A percentile compares a stretch with the other conserved stretches of the same genome.
Conservation (phyloP, 805 yeast genomes). For the Saccharomycodes ludwigii region DNA sequence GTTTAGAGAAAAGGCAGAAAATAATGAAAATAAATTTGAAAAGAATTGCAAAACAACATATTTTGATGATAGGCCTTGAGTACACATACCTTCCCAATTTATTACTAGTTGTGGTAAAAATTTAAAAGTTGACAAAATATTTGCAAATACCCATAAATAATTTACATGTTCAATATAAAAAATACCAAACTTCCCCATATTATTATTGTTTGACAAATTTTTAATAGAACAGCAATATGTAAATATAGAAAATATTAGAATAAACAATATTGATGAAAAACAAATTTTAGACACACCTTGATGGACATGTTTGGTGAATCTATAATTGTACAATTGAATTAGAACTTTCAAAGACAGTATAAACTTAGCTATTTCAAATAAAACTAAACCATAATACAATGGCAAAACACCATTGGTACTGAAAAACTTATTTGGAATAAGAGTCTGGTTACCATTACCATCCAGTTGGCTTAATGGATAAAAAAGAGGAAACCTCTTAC, state of each 20-base stretch:
- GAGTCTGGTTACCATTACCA: constrained; percentile 1
- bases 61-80: constrained; percentile 20
- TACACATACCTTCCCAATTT: constrained; percentile 26
- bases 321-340: constrained; percentile 19
- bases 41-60: constrained; percentile 9
- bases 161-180: constrained; percentile 30
- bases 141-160: constrained; percentile 27
- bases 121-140: constrained; percentile 15
- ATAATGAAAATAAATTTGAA: background rate
- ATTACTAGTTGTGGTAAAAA: constrained; percentile 30
- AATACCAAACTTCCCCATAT: constrained; percentile 22
- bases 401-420: too few species aligned
- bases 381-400: constrained; percentile 12
- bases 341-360: constrained; percentile 11
- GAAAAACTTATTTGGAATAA: too few species aligned
- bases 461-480: constrained; percentile 6
- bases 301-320: constrained; percentile 22
- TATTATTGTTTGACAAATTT: constrained; percentile 6
- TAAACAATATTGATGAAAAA: constrained; percentile 2
- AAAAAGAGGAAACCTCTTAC: constrained; percentile 26
- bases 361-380: constrained; percentile 11
- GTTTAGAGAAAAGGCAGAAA: background rate
- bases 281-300: constrained; percentile 26
- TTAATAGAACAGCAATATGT: constrained; percentile 13
- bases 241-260: constrained; percentile 9